Percentiles rank a stretch among this genome's conserved stretches.
These are phyloP conservation scores for Ustilago loliicola DNA, from an alignment of 1,284 basidiomycete genomes.

Conservation along the genomic window DNA sequence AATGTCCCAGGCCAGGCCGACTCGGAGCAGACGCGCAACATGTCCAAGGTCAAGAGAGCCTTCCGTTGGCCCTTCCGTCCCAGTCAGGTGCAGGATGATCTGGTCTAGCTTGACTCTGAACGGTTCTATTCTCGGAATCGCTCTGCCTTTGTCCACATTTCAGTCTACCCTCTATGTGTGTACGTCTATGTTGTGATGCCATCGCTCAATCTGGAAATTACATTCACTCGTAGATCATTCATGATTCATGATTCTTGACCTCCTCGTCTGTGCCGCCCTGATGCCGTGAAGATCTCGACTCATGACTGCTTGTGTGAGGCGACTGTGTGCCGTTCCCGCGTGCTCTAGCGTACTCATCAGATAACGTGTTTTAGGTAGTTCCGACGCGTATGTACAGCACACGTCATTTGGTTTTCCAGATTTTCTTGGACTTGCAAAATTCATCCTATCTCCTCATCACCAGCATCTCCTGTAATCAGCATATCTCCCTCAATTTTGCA, in stretches of 20 bases:
- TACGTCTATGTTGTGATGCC: constrained; percentile 7
- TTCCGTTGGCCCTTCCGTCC: constrained; percentile 56
- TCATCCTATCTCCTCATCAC: no score
- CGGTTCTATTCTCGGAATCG: not conserved
- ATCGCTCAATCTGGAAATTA: constrained; percentile 18
- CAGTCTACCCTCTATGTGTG: not conserved
- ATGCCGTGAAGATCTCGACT: not conserved
- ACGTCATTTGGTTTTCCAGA: not conserved
- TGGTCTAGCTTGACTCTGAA: constrained; percentile 16
- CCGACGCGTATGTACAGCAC: not conserved
- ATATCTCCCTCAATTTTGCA: no score
- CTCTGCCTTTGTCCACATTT: not conserved
- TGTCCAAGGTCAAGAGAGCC: constrained; percentile 52
- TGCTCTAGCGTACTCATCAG: no score
- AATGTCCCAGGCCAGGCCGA: constrained; percentile 13
- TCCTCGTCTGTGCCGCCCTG: not conserved
- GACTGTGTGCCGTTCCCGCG: no score
- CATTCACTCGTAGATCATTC: not conserved
- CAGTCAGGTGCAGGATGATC: constrained; percentile 44
- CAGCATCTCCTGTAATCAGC: no score
- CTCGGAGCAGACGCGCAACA: constrained; percentile 33
- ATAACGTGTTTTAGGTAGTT: constrained; percentile 6
- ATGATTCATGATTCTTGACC: not conserved
- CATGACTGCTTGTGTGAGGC: no score
- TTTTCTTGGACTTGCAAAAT: no score